Conservation (phyloP, 1,284 basidiomycete genomes). For the Microbotryomycetes sp. region DNA sequence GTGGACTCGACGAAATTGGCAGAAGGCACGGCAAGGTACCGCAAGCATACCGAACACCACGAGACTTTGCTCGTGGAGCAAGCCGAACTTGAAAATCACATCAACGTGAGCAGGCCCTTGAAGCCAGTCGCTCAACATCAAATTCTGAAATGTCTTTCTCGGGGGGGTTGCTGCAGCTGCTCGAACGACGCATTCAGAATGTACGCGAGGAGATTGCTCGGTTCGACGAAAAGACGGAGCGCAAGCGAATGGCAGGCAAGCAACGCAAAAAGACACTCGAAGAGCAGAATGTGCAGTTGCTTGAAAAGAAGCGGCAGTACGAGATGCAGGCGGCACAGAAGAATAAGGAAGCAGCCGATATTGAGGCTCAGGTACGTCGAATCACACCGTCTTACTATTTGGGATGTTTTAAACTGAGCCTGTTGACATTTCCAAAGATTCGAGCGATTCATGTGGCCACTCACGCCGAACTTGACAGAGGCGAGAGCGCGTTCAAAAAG, state of each 20-base stretch:
- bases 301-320: slow-evolving; percentile 12
- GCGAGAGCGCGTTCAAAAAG: slow-evolving; percentile 26
- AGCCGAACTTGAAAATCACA: slow-evolving; percentile 22
- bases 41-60: slow-evolving; percentile 20
- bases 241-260: slow-evolving; percentile 10
- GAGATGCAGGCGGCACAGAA: slow-evolving; percentile 27
- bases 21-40: slow-evolving; percentile 20
- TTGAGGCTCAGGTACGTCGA: slow-evolving; percentile 20
- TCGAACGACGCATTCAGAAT: slow-evolving; percentile 20
- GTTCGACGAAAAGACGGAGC: slow-evolving; percentile 26
- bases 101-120: neutral
- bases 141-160: neutral
- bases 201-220: slow-evolving; percentile 19
- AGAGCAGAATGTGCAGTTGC: slow-evolving; percentile 8
- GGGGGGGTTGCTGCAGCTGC: slow-evolving; percentile 13
- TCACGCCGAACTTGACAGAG: slow-evolving; percentile 24
- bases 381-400: neutral
- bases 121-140: neutral
- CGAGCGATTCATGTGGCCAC: slow-evolving; percentile 14
- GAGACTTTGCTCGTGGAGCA: slow-evolving; percentile 20
- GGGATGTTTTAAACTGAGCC: neutral
- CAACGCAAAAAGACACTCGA: slow-evolving; percentile 23
- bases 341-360: slow-evolving; percentile 19
- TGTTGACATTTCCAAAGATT: slow-evolving; percentile 10
- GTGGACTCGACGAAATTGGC: slow-evolving; percentile 18